Percentiles rank a stretch among this genome's conserved stretches.
These are phyloP conservation scores for Filobasidium wieringae DNA, from an alignment of 768 basidiomycete genomes.

Conservation along the genomic window DNA sequence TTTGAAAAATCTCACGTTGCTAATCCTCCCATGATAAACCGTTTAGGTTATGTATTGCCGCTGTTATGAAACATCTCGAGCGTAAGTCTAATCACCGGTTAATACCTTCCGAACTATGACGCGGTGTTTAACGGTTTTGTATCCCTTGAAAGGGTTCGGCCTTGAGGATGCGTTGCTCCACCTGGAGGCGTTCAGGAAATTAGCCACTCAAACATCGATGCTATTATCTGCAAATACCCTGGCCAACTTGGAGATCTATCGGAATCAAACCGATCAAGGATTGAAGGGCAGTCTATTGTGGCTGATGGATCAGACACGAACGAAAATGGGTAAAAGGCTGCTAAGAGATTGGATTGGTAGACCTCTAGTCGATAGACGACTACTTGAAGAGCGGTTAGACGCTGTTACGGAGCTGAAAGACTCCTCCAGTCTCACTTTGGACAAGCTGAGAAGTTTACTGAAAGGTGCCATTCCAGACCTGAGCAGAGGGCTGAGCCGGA, in stretches of 20 bases:
- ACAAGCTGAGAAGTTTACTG: slow-evolving; percentile 57
- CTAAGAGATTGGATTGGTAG: slow-evolving; percentile 75
- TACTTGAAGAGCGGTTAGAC: slow-evolving; percentile 62
- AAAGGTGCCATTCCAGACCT: slow-evolving; percentile 68
- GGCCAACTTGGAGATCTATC: slow-evolving; percentile 81
- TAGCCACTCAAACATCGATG: slow-evolving; percentile 70
- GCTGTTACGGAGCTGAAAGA: slow-evolving; percentile 69
- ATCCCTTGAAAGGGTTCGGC: slow-evolving; percentile 44
- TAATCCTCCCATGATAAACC: not conserved
- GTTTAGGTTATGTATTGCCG: slow-evolving; percentile 1
- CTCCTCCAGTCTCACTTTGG: slow-evolving; percentile 52
- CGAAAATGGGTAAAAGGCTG: slow-evolving; percentile 74
- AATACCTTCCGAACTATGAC: not conserved
- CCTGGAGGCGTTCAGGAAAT: slow-evolving; percentile 61
- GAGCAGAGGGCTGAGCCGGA: slow-evolving; percentile 68
- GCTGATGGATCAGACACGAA: slow-evolving; percentile 72
- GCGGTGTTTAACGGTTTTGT: not conserved
- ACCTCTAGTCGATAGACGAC: slow-evolving; percentile 53
- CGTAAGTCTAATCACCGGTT: slow-evolving; percentile 14
- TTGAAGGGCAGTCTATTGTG: slow-evolving; percentile 66
- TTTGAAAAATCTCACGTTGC: not conserved
- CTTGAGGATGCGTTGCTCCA: slow-evolving; percentile 68
- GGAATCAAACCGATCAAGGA: slow-evolving; percentile 71
- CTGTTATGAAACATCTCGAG: slow-evolving; percentile 33
- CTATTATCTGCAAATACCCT: slow-evolving; percentile 77